phyloP scores from a whole-genome alignment of 1,139 yeast genomes.

The Torulaspora pretoriensis region DNA sequence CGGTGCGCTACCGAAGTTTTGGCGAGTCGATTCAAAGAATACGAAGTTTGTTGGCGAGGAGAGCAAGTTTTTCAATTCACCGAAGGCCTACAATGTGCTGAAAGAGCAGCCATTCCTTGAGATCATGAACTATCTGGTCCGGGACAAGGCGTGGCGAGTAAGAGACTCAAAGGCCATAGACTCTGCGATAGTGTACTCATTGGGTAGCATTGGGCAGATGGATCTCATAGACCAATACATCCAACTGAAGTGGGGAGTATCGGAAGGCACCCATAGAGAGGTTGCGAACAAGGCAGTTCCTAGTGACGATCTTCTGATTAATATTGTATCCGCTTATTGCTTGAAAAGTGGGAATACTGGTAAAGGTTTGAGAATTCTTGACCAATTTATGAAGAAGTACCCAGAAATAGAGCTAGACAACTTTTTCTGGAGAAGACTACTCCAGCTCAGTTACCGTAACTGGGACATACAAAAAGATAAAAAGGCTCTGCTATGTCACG shows the following conservation, averaged over 20 bases:
- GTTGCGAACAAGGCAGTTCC: slow-evolving; percentile 12
- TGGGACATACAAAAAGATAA: slow-evolving; percentile 18
- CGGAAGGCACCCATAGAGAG: not conserved
- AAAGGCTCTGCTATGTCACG: slow-evolving; percentile 15
- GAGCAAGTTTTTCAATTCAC: slow-evolving; percentile 6
- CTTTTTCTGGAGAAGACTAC: slow-evolving; percentile 28
- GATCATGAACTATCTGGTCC: slow-evolving; percentile 15
- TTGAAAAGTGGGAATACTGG: slow-evolving; percentile 17
- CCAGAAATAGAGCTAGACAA: slow-evolving; percentile 22
- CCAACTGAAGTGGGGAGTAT: slow-evolving; percentile 22
- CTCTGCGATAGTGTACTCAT: slow-evolving; percentile 25
- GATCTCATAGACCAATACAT: slow-evolving; percentile 21
- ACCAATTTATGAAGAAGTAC: slow-evolving; percentile 20
- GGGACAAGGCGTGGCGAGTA: slow-evolving; percentile 17
- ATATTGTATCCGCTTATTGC: slow-evolving; percentile 25
- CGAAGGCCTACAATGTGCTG: slow-evolving; percentile 18
- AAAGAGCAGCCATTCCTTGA: slow-evolving; percentile 17
- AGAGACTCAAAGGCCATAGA: slow-evolving; percentile 14
- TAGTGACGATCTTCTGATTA: slow-evolving; percentile 19
- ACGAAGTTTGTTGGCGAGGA: slow-evolving; percentile 9
- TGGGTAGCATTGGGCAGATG: slow-evolving; percentile 24
- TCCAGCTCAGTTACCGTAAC: slow-evolving; percentile 19
- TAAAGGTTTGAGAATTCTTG: slow-evolving; percentile 21
- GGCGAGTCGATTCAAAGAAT: slow-evolving; percentile 15
- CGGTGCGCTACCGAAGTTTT: slow-evolving; percentile 25